Base-by-base conservation (phyloP, 176 grass and related monocot species). In the Alloteropsis semialata region DNA sequence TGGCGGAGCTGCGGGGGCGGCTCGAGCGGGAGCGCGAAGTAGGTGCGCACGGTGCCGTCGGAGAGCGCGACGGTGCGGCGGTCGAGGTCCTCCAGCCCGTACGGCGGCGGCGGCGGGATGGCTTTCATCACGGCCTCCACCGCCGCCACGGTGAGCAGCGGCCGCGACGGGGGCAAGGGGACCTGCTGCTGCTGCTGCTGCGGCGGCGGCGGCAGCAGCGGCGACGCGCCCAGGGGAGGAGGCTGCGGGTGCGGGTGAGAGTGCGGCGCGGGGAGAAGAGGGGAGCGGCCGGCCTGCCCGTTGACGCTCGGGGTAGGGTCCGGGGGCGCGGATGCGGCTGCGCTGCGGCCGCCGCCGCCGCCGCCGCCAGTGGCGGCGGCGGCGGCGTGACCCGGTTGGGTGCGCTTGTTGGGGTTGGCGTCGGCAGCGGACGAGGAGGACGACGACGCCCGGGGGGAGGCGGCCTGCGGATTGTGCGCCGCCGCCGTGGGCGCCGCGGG, bases 11-110 rank as follows among this genome's bases (percentile, higher is more conserved):
- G 90, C 22, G 76, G 87, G 5, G 89, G 93, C 7, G 87, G 90
- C 62, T 98, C 96, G 0, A 67, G 90, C 0, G 96, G 96, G 54
- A 99, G 90, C 8, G 81, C 93, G 30, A 99, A 99, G 83, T 99
- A 99, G 85, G 93, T 85, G 27, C 97, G 89, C 67, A 94, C 77
- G 15, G 86, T 93, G 62, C 97, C 91, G 19, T 99, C 89, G 2
- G 97, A 94, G 54, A 99, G 85, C 11, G 83, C 51, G 29, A 99
- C 91, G 13, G 83, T 87, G 44, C 78, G 79, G 67, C 86, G 89
- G 58, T 80, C 88, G 54, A 88, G 82, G 77, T 45, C 46, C 54
- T 82, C 81, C 45, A 86, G 72, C 46, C 49, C 77, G 80, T 91
- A 88, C 49, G 58, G 66, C 63, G 91, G 91, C 46, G 91, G 86